Evolutionary conservation across 1,284 basidiomycete genomes (phyloP), one percentile per base, ranked within the genome.

Genomic region (Ganoderma lucidum): DNA sequence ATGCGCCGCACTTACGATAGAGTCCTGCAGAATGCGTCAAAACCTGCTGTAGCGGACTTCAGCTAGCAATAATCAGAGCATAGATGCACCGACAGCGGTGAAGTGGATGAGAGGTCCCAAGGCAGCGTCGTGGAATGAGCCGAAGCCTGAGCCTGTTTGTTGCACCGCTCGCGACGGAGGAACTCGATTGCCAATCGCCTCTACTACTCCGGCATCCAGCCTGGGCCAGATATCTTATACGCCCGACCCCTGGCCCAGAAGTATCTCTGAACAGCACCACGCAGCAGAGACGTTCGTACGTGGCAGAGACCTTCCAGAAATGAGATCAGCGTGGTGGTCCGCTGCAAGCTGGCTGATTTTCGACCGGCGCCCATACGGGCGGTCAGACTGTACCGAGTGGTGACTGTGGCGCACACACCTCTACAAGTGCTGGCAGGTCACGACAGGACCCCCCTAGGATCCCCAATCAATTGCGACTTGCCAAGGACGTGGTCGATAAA

Each of bases 311-410:
- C 55, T 12, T 56, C 48, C 59, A 28, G 62, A 44, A 51, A 65
- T 51, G 63, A 62, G 64, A 66, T 53, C 63, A 62, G 56, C 41
- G 66, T 73, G 66, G 68, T 69, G 72, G 70, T 73, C 53, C 42
- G 60, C 67, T 62, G 56, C 67, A 71, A 73, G 67, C 62, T 65
- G 61, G 28, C 45, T 62, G 58, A 63, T 55, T 65, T 42, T 42
- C 45, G 61, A 42, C 35, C 67, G 63, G 61, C 62, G 62, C 67
- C 69, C 69, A 67, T 68, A 48, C 63, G 58, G 63, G 68, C 70
- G 39, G 44, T 59, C 35, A 41, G 39, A 41, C 39, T 37, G 37
- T 37, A 9, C 6, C 37, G 39, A 41, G 39, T 6, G 9, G 44
- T 37, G 14, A 15, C 23, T 42, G 37, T 61, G 59, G 59, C 59